Evolutionary conservation across 345 rosid species (phyloP).

Genomic region (Aurinia saxatilis): DNA sequence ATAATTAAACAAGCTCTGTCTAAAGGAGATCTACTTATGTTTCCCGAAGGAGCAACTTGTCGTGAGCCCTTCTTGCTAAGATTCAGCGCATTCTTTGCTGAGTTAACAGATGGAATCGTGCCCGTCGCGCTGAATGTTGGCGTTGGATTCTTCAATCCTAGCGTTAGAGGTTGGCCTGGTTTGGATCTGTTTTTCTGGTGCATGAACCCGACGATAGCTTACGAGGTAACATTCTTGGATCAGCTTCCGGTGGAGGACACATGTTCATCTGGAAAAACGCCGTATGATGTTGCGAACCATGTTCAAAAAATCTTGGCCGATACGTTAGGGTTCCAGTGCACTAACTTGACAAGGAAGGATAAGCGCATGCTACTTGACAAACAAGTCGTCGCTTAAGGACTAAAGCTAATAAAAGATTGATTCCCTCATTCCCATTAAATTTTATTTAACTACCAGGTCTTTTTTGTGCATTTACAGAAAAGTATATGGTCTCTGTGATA

Average conservation of each 20-base stretch:
- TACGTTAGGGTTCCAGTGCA: slow-evolving; percentile 73
- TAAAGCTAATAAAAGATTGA: no score
- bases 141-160: slow-evolving; percentile 54
- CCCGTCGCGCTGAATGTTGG: slow-evolving; percentile 69
- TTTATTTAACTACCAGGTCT: no score
- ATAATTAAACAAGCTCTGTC: no score
- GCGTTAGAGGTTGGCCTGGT: slow-evolving; percentile 54
- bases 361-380: slow-evolving; percentile 63
- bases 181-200: slow-evolving; percentile 43
- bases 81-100: slow-evolving; percentile 65
- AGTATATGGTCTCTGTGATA: no score
- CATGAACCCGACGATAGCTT: slow-evolving; percentile 63
- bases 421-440: no score
- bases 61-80: slow-evolving; percentile 62
- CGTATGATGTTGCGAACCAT: slow-evolving; percentile 29
- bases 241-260: slow-evolving; percentile 40
- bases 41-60: no score
- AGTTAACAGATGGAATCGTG: slow-evolving; percentile 59
- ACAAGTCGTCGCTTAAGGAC: no score
- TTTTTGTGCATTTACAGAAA: no score
- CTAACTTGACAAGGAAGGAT: slow-evolving; percentile 66
- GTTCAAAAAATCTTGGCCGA: slow-evolving; percentile 67
- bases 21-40: no score
- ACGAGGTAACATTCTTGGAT: slow-evolving; percentile 69
- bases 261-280: no score